These are phyloP conservation scores for Trichothecium roseum DNA, from an alignment of 2,329 filamentous ascomycete species.

Conservation along the genomic window DNA sequence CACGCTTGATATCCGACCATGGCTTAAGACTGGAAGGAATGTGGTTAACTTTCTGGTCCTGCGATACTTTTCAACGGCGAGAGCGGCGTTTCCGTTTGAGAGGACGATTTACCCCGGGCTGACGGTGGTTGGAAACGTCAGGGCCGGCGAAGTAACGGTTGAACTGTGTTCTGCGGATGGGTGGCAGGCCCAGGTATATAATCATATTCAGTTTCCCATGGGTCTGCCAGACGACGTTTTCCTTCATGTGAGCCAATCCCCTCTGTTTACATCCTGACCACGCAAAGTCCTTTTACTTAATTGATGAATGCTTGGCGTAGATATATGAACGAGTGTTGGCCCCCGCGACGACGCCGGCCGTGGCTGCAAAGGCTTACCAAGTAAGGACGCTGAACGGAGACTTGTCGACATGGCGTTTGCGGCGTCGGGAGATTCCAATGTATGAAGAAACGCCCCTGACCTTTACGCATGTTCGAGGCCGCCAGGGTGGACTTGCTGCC, in stretches of 20 bases:
- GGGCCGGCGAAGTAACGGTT: constrained; percentile 1
- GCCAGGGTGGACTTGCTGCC: constrained; percentile 5
- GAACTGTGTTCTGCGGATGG: constrained; percentile 6
- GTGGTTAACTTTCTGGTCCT: constrained; percentile 15
- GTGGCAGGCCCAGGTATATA: constrained; percentile 15
- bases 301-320: no score
- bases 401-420: constrained; percentile 25
- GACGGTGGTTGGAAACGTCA: constrained; percentile 12
- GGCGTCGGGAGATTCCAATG: constrained; percentile 24
- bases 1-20: constrained; percentile 15
- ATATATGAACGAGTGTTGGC: constrained; percentile 13
- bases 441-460: constrained; percentile 13
- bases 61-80: constrained; percentile 14
- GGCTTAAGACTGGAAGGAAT: constrained; percentile 14
- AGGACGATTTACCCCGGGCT: constrained; percentile 16
- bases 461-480: constrained; percentile 13
- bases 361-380: constrained; percentile 14
- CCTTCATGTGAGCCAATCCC: constrained; percentile 23
- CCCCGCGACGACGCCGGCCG: not conserved
- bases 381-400: constrained; percentile 25
- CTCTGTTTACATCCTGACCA: no score
- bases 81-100: constrained; percentile 19
- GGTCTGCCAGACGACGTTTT: constrained; percentile 26
- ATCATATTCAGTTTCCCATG: constrained; percentile 14
- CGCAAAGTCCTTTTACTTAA: no score